Conservation (phyloP, 805 yeast genomes). For the Wickerhamiella siamensis region DNA sequence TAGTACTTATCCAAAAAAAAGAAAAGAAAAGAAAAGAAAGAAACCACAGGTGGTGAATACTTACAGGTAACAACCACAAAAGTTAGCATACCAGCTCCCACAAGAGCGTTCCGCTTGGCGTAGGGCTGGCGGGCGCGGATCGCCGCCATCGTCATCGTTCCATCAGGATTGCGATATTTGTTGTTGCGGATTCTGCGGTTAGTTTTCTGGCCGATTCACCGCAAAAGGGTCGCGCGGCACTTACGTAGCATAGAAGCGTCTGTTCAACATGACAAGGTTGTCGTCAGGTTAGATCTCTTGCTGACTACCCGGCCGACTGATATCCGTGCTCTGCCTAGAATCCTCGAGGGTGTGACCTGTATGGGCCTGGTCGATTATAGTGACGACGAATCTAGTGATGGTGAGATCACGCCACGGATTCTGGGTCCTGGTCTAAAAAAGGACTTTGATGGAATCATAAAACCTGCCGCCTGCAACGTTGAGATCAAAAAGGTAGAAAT, state of each 20-base stretch:
- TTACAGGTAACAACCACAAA: conserved; percentile 54
- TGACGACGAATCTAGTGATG: conserved; percentile 5
- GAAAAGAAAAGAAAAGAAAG: background rate
- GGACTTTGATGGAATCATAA: background rate
- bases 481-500: background rate
- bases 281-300: background rate
- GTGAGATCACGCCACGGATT: background rate
- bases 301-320: no score
- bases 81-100: conserved; percentile 44
- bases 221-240: background rate
- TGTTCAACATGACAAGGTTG: background rate
- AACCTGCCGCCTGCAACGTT: background rate
- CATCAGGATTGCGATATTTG: conserved; percentile 48
- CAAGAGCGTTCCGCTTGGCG: conserved; percentile 59
- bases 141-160: conserved; percentile 87
- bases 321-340: background rate
- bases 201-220: background rate
- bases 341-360: background rate
- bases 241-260: conserved; percentile 3
- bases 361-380: conserved; percentile 12
- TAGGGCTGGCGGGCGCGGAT: conserved; percentile 80
- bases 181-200: background rate
- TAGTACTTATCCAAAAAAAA: background rate
- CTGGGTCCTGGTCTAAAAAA: background rate
- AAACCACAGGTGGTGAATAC: conserved; percentile 14